Base-by-base conservation (phyloP, 768 basidiomycete genomes). In the Infundibulicybe gibba region DNA sequence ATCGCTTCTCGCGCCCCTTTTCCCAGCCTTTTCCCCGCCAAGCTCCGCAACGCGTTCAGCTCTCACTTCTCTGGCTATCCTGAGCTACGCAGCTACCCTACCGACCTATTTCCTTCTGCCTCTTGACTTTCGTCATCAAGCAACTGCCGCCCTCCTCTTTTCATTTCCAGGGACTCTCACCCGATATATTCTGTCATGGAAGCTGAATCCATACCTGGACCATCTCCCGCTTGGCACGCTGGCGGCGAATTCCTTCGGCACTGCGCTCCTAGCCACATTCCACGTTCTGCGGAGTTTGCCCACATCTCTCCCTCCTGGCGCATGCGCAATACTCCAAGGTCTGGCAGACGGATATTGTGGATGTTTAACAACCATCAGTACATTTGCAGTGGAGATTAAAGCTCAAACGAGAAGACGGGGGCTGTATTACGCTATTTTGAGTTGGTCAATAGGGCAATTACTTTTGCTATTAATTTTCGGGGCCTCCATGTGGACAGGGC, bases 341-440 rank as follows among this genome's bases (percentile, higher is more conserved):
- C 66, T 98, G 32, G 71, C 74, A 17, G 92, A 97, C 61, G 97
- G 97, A 6, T 97, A 92, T 60, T 97, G 94, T 61, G 97, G 94
- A 10, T 94, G 92, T 67, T 71, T 98, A 55, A 94, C 87, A 1
- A 99, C 97, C 1, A 78, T 99, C 55, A 92, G 89, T 63, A 98
- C 94, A 14, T 95, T 98, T 59, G 87, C 83, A 1, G 84, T 84
- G 8, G 97, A 99, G 61, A 61, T 90, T 16, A 66, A 72, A 31
- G 76, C 77, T 35, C 67, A 94, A 50, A 64, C 69, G 37, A 61
- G 70, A 30, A 61, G 78, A 63, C 80, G 76, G 57, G 81, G 83
- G 21, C 81, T 76, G 68, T 58, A 81, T 39, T 98, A 98, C 62
- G 79, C 77, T 20, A 52, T 75, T 2, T 58, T 80, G 37, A 94